Evolutionary conservation across 192 early-diverging fungal genomes (phyloP).

Genomic region (Kickxella alabastrina): DNA sequence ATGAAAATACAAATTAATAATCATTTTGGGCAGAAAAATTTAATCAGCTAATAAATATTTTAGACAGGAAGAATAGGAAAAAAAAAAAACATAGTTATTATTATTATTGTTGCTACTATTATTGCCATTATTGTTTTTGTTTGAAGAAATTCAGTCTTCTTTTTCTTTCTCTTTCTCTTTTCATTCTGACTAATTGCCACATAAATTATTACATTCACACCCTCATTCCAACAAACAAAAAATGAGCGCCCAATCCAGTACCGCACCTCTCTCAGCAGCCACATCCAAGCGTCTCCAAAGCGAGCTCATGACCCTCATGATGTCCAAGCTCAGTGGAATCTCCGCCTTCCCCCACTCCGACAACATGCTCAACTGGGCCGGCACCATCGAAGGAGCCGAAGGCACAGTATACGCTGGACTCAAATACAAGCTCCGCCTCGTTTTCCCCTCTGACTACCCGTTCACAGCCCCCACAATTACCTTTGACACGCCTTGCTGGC

Average conservation of each 20-base stretch:
- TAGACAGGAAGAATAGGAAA: not conserved
- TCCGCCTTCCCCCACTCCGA: slow-evolving; percentile 66
- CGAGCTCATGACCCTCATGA: slow-evolving; percentile 65
- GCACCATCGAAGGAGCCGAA: slow-evolving; percentile 85
- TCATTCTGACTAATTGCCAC: not conserved
- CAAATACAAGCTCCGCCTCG: slow-evolving; percentile 78
- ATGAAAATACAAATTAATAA: no score
- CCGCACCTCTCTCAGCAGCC: slow-evolving; percentile 21
- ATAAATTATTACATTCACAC: no score
- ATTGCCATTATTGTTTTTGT: not conserved
- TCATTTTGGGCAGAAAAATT: no score
- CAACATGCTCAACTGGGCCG: slow-evolving; percentile 72
- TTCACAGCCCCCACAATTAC: slow-evolving; percentile 86
- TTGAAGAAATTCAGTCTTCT: not conserved
- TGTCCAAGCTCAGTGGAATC: slow-evolving; percentile 57
- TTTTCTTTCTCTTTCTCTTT: not conserved
- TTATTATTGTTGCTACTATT: not conserved
- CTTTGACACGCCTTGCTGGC: slow-evolving; percentile 88
- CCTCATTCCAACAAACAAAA: no score
- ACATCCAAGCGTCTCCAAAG: slow-evolving; percentile 52
- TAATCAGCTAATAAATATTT: no score
- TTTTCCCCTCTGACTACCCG: slow-evolving; percentile 78
- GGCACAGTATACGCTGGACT: slow-evolving; percentile 93
- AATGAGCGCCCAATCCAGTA: no score
- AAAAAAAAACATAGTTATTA: not conserved